Conservation (phyloP, 176 grass and related monocot species). For the Cymbopogon citratus region DNA sequence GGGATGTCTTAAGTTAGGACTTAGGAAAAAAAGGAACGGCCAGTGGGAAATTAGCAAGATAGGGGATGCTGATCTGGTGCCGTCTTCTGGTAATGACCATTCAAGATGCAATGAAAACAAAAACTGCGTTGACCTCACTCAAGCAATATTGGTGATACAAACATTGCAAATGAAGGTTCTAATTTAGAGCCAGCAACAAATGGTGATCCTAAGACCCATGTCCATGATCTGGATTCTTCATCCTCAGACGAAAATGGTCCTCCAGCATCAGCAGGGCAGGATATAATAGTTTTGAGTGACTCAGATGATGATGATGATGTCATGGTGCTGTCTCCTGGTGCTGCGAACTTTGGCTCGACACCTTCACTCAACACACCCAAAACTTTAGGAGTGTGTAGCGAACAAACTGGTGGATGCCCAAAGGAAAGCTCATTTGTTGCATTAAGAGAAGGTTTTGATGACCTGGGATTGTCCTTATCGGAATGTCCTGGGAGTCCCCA, state of each 20-base stretch:
- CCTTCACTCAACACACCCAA: background rate
- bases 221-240: slow-evolving; percentile 43
- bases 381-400: slow-evolving; percentile 37
- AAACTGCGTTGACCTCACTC: slow-evolving; percentile 12
- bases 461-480: slow-evolving; percentile 63
- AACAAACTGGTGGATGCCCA: slow-evolving; percentile 25
- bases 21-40: slow-evolving; percentile 39
- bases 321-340: slow-evolving; percentile 42
- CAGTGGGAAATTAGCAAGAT: slow-evolving; percentile 43
- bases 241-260: slow-evolving; percentile 31
- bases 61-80: slow-evolving; percentile 12
- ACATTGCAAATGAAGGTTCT: slow-evolving; percentile 11
- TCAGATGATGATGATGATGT: slow-evolving; percentile 86
- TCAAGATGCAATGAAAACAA: slow-evolving; percentile 20
- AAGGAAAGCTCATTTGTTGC: slow-evolving; percentile 38
- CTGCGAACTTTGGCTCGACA: slow-evolving; percentile 20
- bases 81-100: slow-evolving; percentile 22
- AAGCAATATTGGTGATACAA: slow-evolving; percentile 18
- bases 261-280: slow-evolving; percentile 32
- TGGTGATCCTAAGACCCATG: slow-evolving; percentile 22
- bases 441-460: slow-evolving; percentile 36
- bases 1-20: slow-evolving; percentile 49
- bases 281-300: slow-evolving; percentile 81
- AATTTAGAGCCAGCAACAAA: slow-evolving; percentile 27
- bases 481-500: slow-evolving; percentile 31